Base-by-base conservation (phyloP, 805 yeast species). In the Cyberlindnera subsufficiens region DNA sequence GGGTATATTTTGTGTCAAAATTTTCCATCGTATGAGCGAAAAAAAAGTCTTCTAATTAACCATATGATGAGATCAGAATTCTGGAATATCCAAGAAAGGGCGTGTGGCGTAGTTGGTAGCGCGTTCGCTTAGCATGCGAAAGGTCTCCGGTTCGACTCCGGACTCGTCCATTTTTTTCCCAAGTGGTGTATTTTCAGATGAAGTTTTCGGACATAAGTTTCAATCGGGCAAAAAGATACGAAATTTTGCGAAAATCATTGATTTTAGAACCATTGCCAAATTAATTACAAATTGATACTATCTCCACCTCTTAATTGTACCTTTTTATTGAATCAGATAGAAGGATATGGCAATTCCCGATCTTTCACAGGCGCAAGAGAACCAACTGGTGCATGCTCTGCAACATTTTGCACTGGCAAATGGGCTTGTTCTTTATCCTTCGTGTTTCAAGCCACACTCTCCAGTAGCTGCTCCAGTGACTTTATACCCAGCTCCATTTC, bases 401-500 rank as follows among this genome's bases (percentile, higher is more conserved):
- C 71, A 74, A 39, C 96, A 89, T 50, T 89, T 93, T 86, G 70
- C 85, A 6, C 64, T 90, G 39, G 73, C 83, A 38, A 78, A 87
- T 64, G 96, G 97, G 3, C 68, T 90, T 35, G 74, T 80, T n/a
- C 82, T 90, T 80, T 82, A 86, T 54, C 88, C 89, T 2, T 79
- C 82, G 1, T 68, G 72, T 20, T 78, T 71, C 54, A 47, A 66
- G 11, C 47, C 56, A 18, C 71, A 65, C 52, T 67, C 67, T 34
- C 73, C 78, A 14, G 64, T 64, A 17, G 74, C 74, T 40, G 96
- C 96, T 2, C 99, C 99, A 32, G 80, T 88, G 9, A 93, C 99
- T 1, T 55, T 91, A 25, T 88, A 71, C 56, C 99, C 99, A 5
- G 85, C 97, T 0, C 96, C 96, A 6, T 80, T 89, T 50, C 91